A percentile compares a stretch with the other conserved stretches of the same genome.
These are phyloP conservation scores for Linum trigynum DNA, from an alignment of 345 rosid species.

Conservation along the genomic window DNA sequence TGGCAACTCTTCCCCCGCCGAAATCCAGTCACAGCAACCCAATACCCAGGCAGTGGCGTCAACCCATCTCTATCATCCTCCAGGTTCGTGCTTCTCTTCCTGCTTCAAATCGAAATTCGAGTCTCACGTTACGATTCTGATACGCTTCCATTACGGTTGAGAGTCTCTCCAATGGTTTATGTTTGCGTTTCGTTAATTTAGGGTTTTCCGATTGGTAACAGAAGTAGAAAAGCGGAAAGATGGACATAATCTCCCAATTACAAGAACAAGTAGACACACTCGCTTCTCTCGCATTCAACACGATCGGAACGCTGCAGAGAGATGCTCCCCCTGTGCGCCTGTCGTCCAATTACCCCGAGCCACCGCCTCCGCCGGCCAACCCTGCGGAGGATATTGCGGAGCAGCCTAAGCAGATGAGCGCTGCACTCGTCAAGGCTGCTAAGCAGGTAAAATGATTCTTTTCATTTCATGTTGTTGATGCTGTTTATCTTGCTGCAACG, in stretches of 20 bases:
- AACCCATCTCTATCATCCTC: background rate
- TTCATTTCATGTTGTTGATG: background rate
- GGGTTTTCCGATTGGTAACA: background rate
- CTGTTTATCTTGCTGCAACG: background rate
- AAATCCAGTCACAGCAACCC: background rate
- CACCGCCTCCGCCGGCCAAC: conserved; percentile 30
- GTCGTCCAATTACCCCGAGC: conserved; percentile 76
- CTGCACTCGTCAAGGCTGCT: conserved; percentile 81
- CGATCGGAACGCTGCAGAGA: conserved; percentile 69
- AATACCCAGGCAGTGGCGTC: background rate
- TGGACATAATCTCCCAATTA: conserved; percentile 90
- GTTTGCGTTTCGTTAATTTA: background rate
- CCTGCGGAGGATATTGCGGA: conserved; percentile 44
- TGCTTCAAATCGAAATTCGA: background rate
- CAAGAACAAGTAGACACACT: conserved; percentile 81
- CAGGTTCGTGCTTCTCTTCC: background rate
- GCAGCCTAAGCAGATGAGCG: conserved; percentile 74
- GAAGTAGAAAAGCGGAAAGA: conserved; percentile 12
- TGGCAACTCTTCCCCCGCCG: background rate
- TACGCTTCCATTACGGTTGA: background rate
- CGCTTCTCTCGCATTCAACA: conserved; percentile 67
- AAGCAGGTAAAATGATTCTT: conserved; percentile 45
- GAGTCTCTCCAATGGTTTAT: background rate
- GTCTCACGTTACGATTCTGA: no score
- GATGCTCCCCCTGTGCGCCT: conserved; percentile 81